These are phyloP conservation scores for Ustilago trichophora DNA, from an alignment of 1,284 basidiomycete species.

Conservation along the genomic window DNA sequence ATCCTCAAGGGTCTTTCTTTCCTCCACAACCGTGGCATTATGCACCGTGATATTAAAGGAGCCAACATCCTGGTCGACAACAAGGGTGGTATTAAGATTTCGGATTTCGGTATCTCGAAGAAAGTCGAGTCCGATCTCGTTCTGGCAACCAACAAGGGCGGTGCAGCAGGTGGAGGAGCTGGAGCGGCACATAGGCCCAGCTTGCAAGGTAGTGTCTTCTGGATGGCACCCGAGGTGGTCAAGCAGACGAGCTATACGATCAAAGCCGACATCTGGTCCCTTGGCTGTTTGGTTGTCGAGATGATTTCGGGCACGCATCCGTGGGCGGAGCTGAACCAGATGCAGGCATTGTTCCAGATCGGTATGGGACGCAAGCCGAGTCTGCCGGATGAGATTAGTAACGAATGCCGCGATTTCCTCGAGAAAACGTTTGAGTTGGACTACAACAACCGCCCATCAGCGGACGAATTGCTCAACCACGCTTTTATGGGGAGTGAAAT, in stretches of 20 bases:
- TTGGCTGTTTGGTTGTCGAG: conserved; percentile 96
- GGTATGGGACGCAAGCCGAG: conserved; percentile 52
- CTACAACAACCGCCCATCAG: conserved; percentile 53
- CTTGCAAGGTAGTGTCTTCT: conserved; percentile 94
- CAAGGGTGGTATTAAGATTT: conserved; percentile 97
- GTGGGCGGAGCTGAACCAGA: conserved; percentile 94
- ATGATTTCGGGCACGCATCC: conserved; percentile 98
- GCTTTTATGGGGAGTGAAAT: conserved; percentile 53
- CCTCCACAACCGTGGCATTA: conserved; percentile 91
- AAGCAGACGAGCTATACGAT: conserved; percentile 92
- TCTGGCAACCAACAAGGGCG: conserved; percentile 33
- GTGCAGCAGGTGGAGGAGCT: conserved; percentile 2
- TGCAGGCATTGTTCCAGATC: conserved; percentile 70
- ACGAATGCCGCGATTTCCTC: conserved; percentile 56
- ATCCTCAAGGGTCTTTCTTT: conserved; percentile 91
- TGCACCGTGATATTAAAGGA: conserved; percentile 98
- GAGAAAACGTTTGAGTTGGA: conserved; percentile 61
- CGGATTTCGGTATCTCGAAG: conserved; percentile 98
- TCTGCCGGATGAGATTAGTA: conserved; percentile 61
- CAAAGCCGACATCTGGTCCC: conserved; percentile 98
- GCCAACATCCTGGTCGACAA: conserved; percentile 98
- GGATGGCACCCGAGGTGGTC: conserved; percentile 82
- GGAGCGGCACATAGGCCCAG: conserved; percentile 82
- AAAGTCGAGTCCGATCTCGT: conserved; percentile 82
- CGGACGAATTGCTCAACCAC: conserved; percentile 58